Evolutionary conservation across 2,329 filamentous ascomycete species (phyloP), one percentile per base, ranked within the genome.

Genomic region (Alternaria ethzedia): DNA sequence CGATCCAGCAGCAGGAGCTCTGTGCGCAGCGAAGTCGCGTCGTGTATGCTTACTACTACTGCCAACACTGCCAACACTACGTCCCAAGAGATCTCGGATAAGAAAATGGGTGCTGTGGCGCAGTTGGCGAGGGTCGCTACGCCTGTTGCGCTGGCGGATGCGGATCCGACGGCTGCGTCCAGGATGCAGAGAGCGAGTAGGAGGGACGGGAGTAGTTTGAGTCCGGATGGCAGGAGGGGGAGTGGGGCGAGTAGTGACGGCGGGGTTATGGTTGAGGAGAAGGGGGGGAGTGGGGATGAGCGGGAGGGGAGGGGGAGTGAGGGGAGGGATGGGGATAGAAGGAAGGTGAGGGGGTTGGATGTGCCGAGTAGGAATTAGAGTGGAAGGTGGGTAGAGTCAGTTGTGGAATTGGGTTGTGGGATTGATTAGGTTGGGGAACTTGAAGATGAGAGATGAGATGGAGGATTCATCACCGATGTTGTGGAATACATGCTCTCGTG

Each of bases 211-310:
- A 70, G 78, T 49, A 80, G 78, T 57, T 63, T 77, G 56, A 77
- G 79, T 63, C 75, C 78, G 3, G 70, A 72, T 41, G 36, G 36
- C 23, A 67, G 75, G 58, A 75, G 76, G 9, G 65, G 63, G 45
- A 66, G 66, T 15, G 68, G 56, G 26, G 20, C 58, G 54, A 67
- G 65, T 54, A 72, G 71, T 50, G 68, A 69, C n/a, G 75, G 72
- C 3, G 80, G 76, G 6, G 67, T 82, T n/a, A 82, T 82, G 78
- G 74, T 82, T 3, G 81, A 82, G 63, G 80, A 82, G 66, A 74
- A 77, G 57, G 75, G 75, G 11, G 54, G 30, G 21, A 32, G 43
- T 44, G 51, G 36, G 36, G 47, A 57, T 23, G 26, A 58, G 36
- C 0, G n/a, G 36, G 36, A 41, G 32, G 32, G 32, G 13, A 6